Percentiles rank a stretch among this genome's conserved stretches.
Conservation (phyloP, 1,284 basidiomycete species). For the Microstroma glucosiphilum region DNA sequence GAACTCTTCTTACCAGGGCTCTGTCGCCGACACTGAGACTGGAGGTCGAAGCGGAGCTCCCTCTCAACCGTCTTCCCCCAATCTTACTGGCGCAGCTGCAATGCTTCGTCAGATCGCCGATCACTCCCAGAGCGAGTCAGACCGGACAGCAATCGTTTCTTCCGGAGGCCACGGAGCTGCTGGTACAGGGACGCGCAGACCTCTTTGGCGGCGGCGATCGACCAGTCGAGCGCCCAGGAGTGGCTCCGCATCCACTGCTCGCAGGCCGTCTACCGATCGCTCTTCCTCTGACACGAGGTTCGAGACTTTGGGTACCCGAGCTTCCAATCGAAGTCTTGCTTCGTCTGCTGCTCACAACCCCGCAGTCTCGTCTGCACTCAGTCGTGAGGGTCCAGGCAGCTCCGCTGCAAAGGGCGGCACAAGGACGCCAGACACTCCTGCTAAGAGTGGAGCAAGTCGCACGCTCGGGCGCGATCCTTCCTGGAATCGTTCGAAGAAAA, state of each 20-base stretch:
- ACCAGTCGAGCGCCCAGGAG: background rate
- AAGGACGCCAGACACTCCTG: too few relatives aligned
- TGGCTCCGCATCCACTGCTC: background rate
- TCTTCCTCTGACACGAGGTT: slow-evolving; percentile 3
- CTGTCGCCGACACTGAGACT: background rate
- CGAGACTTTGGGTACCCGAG: background rate
- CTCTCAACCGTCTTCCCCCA: background rate
- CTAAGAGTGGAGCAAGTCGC: background rate
- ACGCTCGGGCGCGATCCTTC: background rate
- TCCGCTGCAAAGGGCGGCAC: background rate
- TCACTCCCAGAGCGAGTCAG: background rate
- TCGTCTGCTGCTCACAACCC: background rate
- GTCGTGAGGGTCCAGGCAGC: background rate
- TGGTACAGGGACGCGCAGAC: background rate
- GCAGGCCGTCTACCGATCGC: background rate
- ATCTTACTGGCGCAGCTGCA: background rate
- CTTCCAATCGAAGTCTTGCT: background rate
- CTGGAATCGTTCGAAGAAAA: background rate
- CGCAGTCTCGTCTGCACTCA: background rate
- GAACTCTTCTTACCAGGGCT: background rate
- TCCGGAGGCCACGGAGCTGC: too few relatives aligned
- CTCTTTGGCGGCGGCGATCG: background rate
- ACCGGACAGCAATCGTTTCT: too few relatives aligned
- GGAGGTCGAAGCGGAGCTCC: background rate
- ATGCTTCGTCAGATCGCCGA: slow-evolving; percentile 3